Conservation (phyloP, 257 asterid genomes). For the Solanum infundibuliforme region DNA sequence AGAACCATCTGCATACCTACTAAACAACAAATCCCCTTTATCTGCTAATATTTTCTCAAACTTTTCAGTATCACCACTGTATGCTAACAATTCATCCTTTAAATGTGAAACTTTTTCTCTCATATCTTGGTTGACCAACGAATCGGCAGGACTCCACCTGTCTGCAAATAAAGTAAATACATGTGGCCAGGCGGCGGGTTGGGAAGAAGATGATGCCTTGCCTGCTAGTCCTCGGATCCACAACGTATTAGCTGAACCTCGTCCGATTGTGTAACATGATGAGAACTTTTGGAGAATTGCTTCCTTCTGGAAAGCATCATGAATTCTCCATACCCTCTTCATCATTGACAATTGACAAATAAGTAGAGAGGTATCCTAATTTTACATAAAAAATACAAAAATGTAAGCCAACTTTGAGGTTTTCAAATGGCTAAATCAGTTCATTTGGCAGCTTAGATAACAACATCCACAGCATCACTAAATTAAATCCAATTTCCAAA, state of each 20-base stretch:
- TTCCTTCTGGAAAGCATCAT: background rate
- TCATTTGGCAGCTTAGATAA: background rate
- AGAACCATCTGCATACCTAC: conserved; percentile 42
- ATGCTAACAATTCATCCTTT: conserved; percentile 35
- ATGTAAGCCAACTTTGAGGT: background rate
- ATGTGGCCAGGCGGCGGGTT: background rate
- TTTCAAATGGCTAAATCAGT: background rate
- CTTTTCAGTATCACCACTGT: conserved; percentile 20
- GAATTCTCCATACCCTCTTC: conserved; percentile 8
- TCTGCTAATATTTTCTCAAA: conserved; percentile 39
- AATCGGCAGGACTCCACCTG: conserved; percentile 6
- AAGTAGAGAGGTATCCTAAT: background rate
- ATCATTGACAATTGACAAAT: conserved; percentile 8
- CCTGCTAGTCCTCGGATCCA: background rate
- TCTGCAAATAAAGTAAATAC: conserved; percentile 20
- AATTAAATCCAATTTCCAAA: background rate
- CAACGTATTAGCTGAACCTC: background rate
- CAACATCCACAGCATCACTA: background rate
- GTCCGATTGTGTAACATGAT: background rate
- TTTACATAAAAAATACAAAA: background rate
- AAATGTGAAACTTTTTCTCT: conserved; percentile 25
- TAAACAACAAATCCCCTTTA: conserved; percentile 40
- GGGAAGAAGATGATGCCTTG: background rate
- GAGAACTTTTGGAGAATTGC: background rate
- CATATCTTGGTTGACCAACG: conserved; percentile 8